These are phyloP conservation scores for Casuarina glauca DNA, from an alignment of 306 rosid genomes.

Conservation along the genomic window DNA sequence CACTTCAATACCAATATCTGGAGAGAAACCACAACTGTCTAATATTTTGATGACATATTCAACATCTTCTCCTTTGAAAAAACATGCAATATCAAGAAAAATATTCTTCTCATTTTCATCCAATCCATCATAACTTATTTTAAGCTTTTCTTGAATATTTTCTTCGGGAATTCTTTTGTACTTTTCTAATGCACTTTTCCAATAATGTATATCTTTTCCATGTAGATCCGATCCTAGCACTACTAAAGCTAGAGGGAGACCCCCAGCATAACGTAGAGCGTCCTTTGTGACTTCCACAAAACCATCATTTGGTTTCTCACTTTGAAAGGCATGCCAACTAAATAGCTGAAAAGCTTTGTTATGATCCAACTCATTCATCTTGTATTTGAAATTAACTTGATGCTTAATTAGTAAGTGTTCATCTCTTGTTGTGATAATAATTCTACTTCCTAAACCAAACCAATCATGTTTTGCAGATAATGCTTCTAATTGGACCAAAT, in stretches of 20 bases:
- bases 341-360: background rate
- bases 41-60: background rate
- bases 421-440: too few relatives aligned
- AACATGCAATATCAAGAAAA: background rate
- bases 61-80: background rate
- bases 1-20: background rate
- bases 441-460: too few relatives aligned
- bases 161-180: background rate
- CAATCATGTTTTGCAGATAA: too few relatives aligned
- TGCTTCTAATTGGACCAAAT: too few relatives aligned
- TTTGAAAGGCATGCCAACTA: background rate
- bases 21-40: constrained; percentile 1
- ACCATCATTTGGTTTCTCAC: background rate
- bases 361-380: background rate
- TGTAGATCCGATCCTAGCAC: background rate
- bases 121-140: background rate
- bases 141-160: background rate
- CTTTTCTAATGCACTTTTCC: background rate
- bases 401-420: background rate
- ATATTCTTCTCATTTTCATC: constrained; percentile 1
- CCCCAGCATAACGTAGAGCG: background rate
- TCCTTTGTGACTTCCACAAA: background rate
- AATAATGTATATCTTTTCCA: background rate
- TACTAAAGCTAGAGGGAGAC: background rate
- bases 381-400: background rate